Conservation (phyloP, 176 grass and related monocot species). For the Avena eriantha region DNA sequence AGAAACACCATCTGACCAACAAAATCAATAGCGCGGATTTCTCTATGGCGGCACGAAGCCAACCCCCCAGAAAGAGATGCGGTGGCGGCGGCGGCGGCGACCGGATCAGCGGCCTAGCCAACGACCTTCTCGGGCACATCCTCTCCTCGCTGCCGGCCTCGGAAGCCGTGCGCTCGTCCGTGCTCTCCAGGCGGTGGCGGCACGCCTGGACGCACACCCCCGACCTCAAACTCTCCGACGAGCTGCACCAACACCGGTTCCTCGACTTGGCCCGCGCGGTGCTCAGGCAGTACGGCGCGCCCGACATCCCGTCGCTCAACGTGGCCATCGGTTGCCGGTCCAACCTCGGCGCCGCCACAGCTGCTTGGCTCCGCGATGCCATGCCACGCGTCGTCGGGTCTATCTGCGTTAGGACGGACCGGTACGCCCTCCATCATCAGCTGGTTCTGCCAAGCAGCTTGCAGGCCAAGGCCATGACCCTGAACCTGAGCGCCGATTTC, state of each 20-base stretch:
- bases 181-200: constrained; percentile 27
- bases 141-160: background rate
- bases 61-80: background rate
- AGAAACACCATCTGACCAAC: background rate
- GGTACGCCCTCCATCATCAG: background rate
- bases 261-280: background rate
- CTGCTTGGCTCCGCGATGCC: constrained; percentile 22
- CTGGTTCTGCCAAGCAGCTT: background rate
- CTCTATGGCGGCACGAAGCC: background rate
- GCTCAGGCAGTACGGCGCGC: constrained; percentile 24
- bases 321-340: background rate
- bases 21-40: background rate
- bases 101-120: constrained; percentile 16
- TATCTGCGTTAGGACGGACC: background rate
- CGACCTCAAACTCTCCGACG: constrained; percentile 34
- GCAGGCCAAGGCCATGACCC: background rate
- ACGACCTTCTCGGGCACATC: constrained; percentile 21
- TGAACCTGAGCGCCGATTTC: background rate
- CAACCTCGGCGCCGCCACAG: background rate
- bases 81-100: background rate
- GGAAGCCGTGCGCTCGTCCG: constrained; percentile 20
- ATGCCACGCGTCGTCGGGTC: constrained; percentile 27
- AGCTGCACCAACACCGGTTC: background rate
- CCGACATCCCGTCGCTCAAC: constrained; percentile 28
- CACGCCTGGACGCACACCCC: constrained; percentile 10